These are phyloP conservation scores for Mariannaea elegans DNA, from an alignment of 2,329 filamentous ascomycete genomes.

Conservation along the genomic window DNA sequence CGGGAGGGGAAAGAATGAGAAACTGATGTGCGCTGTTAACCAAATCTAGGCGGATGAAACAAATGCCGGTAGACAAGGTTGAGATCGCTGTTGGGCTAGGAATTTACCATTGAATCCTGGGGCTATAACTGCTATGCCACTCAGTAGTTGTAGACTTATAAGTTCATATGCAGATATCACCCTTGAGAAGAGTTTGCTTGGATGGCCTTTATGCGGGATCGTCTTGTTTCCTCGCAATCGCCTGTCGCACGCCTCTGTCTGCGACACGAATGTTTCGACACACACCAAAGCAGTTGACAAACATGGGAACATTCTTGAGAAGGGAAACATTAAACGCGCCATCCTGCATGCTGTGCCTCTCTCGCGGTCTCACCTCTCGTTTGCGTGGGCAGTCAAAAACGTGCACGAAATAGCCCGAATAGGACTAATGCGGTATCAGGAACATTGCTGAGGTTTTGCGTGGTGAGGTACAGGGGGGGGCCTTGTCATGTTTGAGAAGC, in stretches of 20 bases:
- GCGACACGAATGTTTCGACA: slow-evolving; percentile 2
- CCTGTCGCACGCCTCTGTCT: slow-evolving; percentile 1
- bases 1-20: not conserved
- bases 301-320: slow-evolving; percentile 7
- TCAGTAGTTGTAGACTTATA: not conserved
- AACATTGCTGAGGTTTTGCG: too few relatives aligned
- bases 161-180: not conserved
- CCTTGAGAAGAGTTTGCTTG: not conserved
- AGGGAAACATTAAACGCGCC: slow-evolving; percentile 14
- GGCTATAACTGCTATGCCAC: not conserved
- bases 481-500: not conserved
- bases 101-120: not conserved
- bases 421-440: slow-evolving; percentile 18
- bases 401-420: not conserved
- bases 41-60: slow-evolving; percentile 9
- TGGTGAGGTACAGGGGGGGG: too few relatives aligned
- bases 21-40: not conserved
- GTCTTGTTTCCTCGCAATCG: not conserved
- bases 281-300: not conserved
- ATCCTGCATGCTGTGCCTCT: slow-evolving; percentile 15
- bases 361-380: slow-evolving; percentile 3
- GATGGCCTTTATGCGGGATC: not conserved
- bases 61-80: slow-evolving; percentile 5
- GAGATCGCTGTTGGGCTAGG: not conserved
- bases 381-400: not conserved